phyloP scores from a whole-genome alignment of 495 filamentous ascomycete genomes.

The Mycothermus thermophilus region DNA sequence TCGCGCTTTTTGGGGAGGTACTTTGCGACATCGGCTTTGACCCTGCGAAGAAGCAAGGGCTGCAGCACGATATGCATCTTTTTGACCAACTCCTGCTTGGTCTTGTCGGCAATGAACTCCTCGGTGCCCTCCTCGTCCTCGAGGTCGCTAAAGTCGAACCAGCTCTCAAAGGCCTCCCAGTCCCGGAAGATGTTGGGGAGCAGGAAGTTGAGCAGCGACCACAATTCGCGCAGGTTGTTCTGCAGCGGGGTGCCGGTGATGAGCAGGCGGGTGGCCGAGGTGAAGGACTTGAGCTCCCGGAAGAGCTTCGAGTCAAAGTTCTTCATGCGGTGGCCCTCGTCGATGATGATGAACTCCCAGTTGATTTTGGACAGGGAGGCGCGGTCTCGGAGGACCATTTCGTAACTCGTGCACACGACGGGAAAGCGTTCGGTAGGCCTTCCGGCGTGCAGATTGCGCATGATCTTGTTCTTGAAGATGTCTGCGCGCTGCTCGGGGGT shows the following conservation, averaged over 20 bases:
- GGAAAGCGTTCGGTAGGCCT: conserved; percentile 54
- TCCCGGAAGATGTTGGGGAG: conserved; percentile 85
- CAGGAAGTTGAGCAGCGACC: conserved; percentile 89
- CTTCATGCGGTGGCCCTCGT: conserved; percentile 95
- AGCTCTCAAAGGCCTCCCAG: conserved; percentile 75
- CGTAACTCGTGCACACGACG: conserved; percentile 84
- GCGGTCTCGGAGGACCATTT: conserved; percentile 86
- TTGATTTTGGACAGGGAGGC: conserved; percentile 64
- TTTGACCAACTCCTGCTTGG: conserved; percentile 69
- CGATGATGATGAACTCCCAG: conserved; percentile 96
- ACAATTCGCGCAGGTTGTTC: conserved; percentile 89
- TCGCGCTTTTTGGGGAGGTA: conserved; percentile 89
- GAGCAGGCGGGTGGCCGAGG: conserved; percentile 75
- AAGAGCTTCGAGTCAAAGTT: conserved; percentile 92
- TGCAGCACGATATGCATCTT: conserved; percentile 88
- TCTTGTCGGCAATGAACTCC: conserved; percentile 59
- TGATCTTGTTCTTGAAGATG: conserved; percentile 53
- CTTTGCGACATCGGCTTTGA: conserved; percentile 87
- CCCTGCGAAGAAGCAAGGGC: conserved; percentile 71
- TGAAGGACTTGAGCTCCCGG: conserved; percentile 70
- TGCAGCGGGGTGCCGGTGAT: conserved; percentile 93
- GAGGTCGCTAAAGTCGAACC: conserved; percentile 91
- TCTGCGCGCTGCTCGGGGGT: conserved; percentile 55
- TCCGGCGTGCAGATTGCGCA: conserved; percentile 36
- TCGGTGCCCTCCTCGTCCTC: conserved; percentile 58